phyloP scores from a whole-genome alignment of 345 rosid genomes.

The Eutrema yunnanense region DNA sequence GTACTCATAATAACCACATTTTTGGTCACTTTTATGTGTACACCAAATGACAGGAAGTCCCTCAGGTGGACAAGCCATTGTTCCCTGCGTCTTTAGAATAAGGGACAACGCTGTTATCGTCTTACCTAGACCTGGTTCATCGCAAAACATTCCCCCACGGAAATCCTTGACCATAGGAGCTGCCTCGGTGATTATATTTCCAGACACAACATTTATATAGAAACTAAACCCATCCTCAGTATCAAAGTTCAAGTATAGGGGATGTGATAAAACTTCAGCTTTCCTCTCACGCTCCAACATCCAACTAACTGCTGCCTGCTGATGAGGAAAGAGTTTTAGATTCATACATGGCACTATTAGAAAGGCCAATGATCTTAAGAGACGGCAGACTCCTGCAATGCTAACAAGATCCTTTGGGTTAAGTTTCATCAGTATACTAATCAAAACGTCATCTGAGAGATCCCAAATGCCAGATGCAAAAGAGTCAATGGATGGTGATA shows the following conservation, averaged over 20 bases:
- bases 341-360: conserved; percentile 80
- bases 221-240: conserved; percentile 74
- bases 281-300: conserved; percentile 85
- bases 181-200: conserved; percentile 52
- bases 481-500: conserved; percentile 36
- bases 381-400: conserved; percentile 68
- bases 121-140: conserved; percentile 98
- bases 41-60: conserved; percentile 72
- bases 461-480: conserved; percentile 63
- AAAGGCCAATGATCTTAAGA: conserved; percentile 59
- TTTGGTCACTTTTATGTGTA: conserved; percentile 51
- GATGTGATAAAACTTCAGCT: conserved; percentile 56
- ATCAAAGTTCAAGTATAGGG: conserved; percentile 50
- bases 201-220: conserved; percentile 60
- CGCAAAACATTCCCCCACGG: conserved; percentile 95
- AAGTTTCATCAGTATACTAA: conserved; percentile 46
- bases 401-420: conserved; percentile 60
- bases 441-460: conserved; percentile 59
- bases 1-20: conserved; percentile 80
- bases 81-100: conserved; percentile 85
- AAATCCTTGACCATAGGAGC: conserved; percentile 77
- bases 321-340: conserved; percentile 88
- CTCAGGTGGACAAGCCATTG: conserved; percentile 70
- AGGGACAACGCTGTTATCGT: conserved; percentile 89
- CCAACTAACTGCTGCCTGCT: conserved; percentile 91